Evolutionary conservation across 768 basidiomycete species (phyloP).

Genomic region (Dendrothele bispora): DNA sequence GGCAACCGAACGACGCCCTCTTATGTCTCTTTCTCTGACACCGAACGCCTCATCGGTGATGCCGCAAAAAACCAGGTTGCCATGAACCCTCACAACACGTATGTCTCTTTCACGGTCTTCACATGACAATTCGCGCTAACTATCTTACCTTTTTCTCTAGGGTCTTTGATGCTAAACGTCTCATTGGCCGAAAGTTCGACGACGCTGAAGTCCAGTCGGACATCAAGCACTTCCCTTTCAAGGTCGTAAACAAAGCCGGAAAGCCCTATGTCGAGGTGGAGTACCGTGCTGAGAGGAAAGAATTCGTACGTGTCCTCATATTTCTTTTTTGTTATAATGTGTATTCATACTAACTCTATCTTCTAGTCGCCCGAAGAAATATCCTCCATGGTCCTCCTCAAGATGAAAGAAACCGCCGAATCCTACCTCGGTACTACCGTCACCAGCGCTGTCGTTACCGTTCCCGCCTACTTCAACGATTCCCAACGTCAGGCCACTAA

Average conservation of each 20-base stretch:
- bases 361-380: conserved; percentile 63
- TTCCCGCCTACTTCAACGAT: conserved; percentile 69
- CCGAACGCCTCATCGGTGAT: conserved; percentile 77
- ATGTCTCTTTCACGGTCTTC: conserved; percentile 21
- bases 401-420: conserved; percentile 75
- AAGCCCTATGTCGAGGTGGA: conserved; percentile 55
- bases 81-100: conserved; percentile 73
- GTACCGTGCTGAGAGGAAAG: conserved; percentile 54
- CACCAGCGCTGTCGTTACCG: conserved; percentile 57
- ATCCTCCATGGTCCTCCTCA: conserved; percentile 62
- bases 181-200: conserved; percentile 51
- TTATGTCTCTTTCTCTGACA: conserved; percentile 88
- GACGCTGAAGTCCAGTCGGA: conserved; percentile 48
- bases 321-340: not conserved
- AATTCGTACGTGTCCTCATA: conserved; percentile 47
- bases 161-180: conserved; percentile 59
- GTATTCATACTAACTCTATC: not conserved
- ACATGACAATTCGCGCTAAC: too few relatives aligned
- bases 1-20: conserved; percentile 91
- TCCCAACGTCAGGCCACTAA: conserved; percentile 69
- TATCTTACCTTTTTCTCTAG: too few relatives aligned
- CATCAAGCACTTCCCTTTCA: conserved; percentile 53
- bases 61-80: conserved; percentile 81
- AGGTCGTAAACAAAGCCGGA: conserved; percentile 39
- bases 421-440: conserved; percentile 65